Evolutionary conservation across 805 yeast genomes (phyloP).

Genomic region (Pichia gijzeniarum): DNA sequence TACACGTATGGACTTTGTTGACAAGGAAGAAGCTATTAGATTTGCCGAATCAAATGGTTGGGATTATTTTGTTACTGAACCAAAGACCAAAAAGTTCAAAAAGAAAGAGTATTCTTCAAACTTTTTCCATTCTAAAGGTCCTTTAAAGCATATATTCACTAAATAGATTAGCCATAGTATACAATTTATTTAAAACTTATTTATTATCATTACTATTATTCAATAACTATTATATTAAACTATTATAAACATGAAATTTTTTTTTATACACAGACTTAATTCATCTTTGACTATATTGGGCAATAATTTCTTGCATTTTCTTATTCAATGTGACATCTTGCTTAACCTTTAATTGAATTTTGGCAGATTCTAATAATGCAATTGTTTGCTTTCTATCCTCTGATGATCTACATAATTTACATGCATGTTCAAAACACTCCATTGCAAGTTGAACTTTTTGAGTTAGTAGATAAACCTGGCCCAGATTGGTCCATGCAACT

Average conservation of each 20-base stretch:
- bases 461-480: conserved; percentile 81
- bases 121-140: conserved; percentile 62
- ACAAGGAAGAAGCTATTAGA: conserved; percentile 61
- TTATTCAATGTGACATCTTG: conserved; percentile 58
- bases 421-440: conserved; percentile 72
- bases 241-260: conserved; percentile 2
- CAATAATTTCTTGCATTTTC: conserved; percentile 57
- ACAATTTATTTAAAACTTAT: neutral
- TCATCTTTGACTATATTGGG: conserved; percentile 13
- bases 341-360: conserved; percentile 75
- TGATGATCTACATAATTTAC: conserved; percentile 72
- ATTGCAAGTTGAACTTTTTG: conserved; percentile 81
- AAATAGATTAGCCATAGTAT: conserved; percentile 36
- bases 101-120: conserved; percentile 70
- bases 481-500: conserved; percentile 83
- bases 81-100: conserved; percentile 65
- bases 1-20: conserved; percentile 64
- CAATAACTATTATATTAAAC: neutral
- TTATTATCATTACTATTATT: too few species aligned
- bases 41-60: conserved; percentile 84
- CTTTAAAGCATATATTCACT: conserved; percentile 75
- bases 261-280: neutral
- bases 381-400: conserved; percentile 89
- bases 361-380: conserved; percentile 87
- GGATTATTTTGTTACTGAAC: conserved; percentile 78